Conservation (phyloP, 2,329 filamentous ascomycete genomes). For the Penicillium sp. region DNA sequence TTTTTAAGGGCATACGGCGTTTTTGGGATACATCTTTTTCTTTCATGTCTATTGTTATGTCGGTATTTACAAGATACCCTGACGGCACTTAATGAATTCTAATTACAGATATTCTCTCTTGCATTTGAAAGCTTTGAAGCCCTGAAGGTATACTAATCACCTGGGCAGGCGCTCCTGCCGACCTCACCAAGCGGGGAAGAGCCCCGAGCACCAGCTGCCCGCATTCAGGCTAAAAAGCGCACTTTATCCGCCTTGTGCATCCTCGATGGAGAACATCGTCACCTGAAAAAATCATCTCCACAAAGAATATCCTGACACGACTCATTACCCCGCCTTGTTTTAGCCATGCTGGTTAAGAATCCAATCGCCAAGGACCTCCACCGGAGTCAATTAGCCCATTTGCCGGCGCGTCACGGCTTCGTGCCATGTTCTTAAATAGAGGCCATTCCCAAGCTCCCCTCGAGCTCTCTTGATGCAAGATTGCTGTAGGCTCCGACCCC, state of each 20-base stretch:
- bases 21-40: slow-evolving; percentile 7
- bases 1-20: slow-evolving; percentile 13
- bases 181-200: background rate
- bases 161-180: too few relatives aligned
- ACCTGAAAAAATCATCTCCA: background rate
- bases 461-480: background rate
- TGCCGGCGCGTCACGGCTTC: background rate
- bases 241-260: background rate
- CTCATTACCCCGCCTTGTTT: background rate
- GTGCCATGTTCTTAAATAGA: background rate
- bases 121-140: background rate
- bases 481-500: background rate
- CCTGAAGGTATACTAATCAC: too few relatives aligned
- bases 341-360: background rate
- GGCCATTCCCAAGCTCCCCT: background rate
- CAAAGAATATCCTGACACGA: slow-evolving; percentile 2
- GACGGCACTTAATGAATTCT: slow-evolving; percentile 26
- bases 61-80: slow-evolving; percentile 32
- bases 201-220: background rate
- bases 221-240: background rate
- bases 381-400: background rate
- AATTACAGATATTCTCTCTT: slow-evolving; percentile 7
- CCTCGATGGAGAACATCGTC: background rate
- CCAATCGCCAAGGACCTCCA: background rate
- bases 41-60: slow-evolving; percentile 23